These are phyloP conservation scores for Starmera amethionina DNA, from an alignment of 805 yeast genomes.

Conservation along the genomic window DNA sequence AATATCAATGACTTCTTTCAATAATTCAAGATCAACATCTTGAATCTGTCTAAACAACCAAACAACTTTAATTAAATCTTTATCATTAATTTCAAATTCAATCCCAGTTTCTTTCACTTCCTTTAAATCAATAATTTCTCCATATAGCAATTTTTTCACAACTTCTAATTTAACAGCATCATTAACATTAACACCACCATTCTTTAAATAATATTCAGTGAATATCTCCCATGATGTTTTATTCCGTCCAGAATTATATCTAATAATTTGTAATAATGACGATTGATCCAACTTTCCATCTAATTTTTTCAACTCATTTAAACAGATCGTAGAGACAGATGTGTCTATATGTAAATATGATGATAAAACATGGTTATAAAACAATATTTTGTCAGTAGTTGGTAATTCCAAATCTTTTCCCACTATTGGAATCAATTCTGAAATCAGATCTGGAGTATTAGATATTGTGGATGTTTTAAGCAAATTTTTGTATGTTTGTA, in stretches of 20 bases:
- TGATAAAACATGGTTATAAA: background rate
- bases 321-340: conserved; percentile 19
- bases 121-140: conserved; percentile 26
- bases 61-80: conserved; percentile 15
- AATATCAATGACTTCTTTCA: conserved; percentile 7
- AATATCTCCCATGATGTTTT: conserved; percentile 33
- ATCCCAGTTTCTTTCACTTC: conserved; percentile 8
- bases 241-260: conserved; percentile 39
- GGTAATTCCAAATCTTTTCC: background rate
- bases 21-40: conserved; percentile 8
- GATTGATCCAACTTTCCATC: conserved; percentile 10
- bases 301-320: conserved; percentile 11
- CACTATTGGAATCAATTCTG: background rate
- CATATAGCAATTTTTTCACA: conserved; percentile 27
- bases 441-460: too few relatives aligned
- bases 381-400: background rate
- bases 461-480: too few relatives aligned
- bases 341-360: conserved; percentile 10
- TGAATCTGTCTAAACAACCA: conserved; percentile 15
- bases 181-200: background rate
- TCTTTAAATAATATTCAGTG: conserved; percentile 11
- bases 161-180: conserved; percentile 5
- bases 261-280: conserved; percentile 21
- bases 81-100: conserved; percentile 15
- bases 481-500: too few relatives aligned